Evolutionary conservation across 352 stramenopile genomes (phyloP).

Genomic region (Phytophthora tubulina): DNA sequence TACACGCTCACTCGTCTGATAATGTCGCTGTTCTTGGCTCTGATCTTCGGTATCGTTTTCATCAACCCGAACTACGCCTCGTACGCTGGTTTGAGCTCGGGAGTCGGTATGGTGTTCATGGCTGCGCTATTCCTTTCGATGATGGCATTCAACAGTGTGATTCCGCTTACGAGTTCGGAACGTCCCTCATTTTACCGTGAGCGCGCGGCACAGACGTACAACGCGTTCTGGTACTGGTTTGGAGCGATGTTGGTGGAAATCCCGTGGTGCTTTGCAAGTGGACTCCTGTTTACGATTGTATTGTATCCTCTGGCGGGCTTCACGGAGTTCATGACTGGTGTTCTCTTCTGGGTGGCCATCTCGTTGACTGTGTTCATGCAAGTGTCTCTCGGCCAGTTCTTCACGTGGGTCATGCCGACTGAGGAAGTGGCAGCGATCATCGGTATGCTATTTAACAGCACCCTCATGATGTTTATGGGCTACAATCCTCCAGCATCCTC

Average conservation of each 20-base stretch:
- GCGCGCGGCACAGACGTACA: conserved; percentile 53
- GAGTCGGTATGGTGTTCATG: conserved; percentile 82
- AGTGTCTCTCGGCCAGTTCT: conserved; percentile 80
- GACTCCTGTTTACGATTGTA: conserved; percentile 66
- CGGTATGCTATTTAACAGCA: conserved; percentile 50
- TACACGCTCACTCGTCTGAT: conserved; percentile 80
- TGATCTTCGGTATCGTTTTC: conserved; percentile 79
- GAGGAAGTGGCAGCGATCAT: conserved; percentile 55
- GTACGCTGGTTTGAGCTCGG: conserved; percentile 40
- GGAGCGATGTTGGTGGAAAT: conserved; percentile 45
- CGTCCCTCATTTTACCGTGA: conserved; percentile 84
- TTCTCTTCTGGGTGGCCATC: conserved; percentile 39
- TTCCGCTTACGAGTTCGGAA: conserved; percentile 73
- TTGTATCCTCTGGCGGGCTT: conserved; percentile 89
- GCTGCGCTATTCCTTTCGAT: conserved; percentile 68
- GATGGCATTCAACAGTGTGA: conserved; percentile 65
- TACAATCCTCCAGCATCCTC: conserved; percentile 29
- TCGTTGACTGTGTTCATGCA: conserved; percentile 47
- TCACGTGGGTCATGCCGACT: conserved; percentile 62
- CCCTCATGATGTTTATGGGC: conserved; percentile 53
- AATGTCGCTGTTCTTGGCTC: conserved; percentile 64
- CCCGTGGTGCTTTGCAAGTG: conserved; percentile 35
- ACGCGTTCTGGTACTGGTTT: conserved; percentile 62
- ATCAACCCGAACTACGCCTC: conserved; percentile 41
- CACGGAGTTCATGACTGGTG: conserved; percentile 54